A percentile compares a stretch with the other conserved stretches of the same genome.
Conservation (phyloP, 1,139 yeast species). For the Zygosaccharomyces pseudobailii region DNA sequence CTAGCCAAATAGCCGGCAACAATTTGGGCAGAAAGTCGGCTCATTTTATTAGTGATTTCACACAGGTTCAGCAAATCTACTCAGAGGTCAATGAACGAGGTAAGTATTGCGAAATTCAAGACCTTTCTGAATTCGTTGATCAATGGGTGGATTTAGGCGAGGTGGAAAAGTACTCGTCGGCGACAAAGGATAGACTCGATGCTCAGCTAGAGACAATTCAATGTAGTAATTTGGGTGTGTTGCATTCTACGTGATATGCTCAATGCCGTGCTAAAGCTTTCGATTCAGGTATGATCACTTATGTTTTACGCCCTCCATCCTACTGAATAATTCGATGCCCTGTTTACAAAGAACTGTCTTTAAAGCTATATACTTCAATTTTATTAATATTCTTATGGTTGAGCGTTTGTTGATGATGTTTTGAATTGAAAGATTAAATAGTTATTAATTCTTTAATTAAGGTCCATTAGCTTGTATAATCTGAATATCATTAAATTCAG, state of each 20-base stretch:
- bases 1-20: conserved; percentile 5
- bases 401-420: no score
- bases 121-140: conserved; percentile 21
- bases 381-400: no score
- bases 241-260: conserved; percentile 4
- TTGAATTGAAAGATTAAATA: no score
- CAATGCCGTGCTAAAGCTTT: no score
- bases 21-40: conserved; percentile 5
- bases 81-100: conserved; percentile 17
- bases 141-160: conserved; percentile 21
- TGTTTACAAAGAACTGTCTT: no score
- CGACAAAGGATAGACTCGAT: conserved; percentile 6
- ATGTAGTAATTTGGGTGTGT: conserved; percentile 9
- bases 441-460: no score
- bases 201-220: conserved; percentile 10
- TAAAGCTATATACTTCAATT: no score
- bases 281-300: no score
- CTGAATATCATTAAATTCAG: no score
- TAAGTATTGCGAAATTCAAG: conserved; percentile 19
- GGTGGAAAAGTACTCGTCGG: background rate
- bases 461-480: no score
- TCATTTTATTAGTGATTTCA: conserved; percentile 23
- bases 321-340: background rate
- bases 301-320: no score
- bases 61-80: conserved; percentile 21